These are phyloP conservation scores for Pyricularia grisea DNA, from an alignment of 2,329 filamentous ascomycete species.

Conservation along the genomic window DNA sequence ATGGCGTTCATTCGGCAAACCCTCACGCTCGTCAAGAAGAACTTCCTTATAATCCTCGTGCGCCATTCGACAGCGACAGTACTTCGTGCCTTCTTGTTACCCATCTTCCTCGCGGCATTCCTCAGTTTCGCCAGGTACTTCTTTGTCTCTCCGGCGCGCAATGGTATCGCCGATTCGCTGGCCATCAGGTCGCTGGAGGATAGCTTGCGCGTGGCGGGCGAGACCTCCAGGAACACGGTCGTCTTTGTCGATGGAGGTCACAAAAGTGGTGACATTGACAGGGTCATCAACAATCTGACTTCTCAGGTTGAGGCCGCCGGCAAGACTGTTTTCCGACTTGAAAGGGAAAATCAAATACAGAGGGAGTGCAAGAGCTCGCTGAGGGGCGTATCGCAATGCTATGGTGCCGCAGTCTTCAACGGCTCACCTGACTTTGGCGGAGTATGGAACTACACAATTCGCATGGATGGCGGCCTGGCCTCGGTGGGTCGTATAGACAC, in stretches of 20 bases:
- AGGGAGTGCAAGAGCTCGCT: conserved; percentile 47
- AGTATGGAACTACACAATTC: conserved; percentile 79
- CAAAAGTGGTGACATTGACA: conserved; percentile 59
- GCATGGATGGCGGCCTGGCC: conserved; percentile 64
- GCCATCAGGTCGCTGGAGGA: conserved; percentile 55
- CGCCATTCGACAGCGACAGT: conserved; percentile 43
- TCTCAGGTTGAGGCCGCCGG: conserved; percentile 45
- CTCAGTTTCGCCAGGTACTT: conserved; percentile 70
- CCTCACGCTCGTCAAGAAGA: conserved; percentile 53
- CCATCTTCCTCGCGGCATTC: conserved; percentile 48
- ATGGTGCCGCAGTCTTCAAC: conserved; percentile 62
- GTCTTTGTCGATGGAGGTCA: conserved; percentile 71
- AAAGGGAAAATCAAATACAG: conserved; percentile 18
- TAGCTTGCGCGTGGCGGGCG: conserved; percentile 48
- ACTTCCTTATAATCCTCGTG: conserved; percentile 46
- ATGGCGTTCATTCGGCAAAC: conserved; percentile 39
- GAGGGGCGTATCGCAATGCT: conserved; percentile 60
- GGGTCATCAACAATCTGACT: conserved; percentile 56
- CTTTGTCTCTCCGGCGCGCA: conserved; percentile 68
- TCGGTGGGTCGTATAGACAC: conserved; percentile 51
- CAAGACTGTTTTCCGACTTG: conserved; percentile 26
- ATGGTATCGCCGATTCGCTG: conserved; percentile 56
- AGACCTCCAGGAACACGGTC: conserved; percentile 54
- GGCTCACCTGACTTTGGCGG: conserved; percentile 65
- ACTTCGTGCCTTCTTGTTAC: conserved; percentile 49